phyloP scores from a whole-genome alignment of 305 asterid genomes.

The Rubia tinctorum region DNA sequence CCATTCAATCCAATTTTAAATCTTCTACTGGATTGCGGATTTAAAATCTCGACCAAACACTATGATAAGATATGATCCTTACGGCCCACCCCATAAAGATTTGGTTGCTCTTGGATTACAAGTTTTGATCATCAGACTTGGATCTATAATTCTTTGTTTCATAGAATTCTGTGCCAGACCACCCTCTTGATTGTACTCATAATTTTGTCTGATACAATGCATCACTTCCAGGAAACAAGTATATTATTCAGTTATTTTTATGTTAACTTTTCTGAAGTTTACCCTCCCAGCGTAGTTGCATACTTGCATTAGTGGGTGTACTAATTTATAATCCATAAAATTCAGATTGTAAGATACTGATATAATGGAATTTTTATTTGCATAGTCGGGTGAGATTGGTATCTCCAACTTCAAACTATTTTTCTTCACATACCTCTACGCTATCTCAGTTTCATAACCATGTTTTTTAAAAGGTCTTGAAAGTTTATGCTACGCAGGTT shows the following conservation, averaged over 20 bases:
- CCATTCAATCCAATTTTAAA: background rate
- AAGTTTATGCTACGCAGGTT: no score
- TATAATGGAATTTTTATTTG: background rate
- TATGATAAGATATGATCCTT: background rate
- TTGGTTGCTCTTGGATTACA: background rate
- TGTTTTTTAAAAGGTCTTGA: no score
- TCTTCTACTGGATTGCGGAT: background rate
- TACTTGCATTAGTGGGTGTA: background rate
- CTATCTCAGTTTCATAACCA: no score
- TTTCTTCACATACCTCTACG: no score
- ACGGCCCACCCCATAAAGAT: background rate
- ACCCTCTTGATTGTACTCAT: no score
- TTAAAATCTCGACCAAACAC: background rate
- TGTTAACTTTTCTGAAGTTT: background rate
- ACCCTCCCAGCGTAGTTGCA: background rate
- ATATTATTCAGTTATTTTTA: background rate
- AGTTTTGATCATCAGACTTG: background rate
- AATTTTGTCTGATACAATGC: background rate
- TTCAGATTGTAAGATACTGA: background rate
- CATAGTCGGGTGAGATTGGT: no score
- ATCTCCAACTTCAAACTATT: no score
- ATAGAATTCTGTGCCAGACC: no score
- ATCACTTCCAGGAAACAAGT: background rate
- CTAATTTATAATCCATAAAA: background rate
- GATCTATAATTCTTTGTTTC: background rate